Base-by-base conservation (phyloP, 139 green algal genomes). In the Picochlorum costavermella region DNA sequence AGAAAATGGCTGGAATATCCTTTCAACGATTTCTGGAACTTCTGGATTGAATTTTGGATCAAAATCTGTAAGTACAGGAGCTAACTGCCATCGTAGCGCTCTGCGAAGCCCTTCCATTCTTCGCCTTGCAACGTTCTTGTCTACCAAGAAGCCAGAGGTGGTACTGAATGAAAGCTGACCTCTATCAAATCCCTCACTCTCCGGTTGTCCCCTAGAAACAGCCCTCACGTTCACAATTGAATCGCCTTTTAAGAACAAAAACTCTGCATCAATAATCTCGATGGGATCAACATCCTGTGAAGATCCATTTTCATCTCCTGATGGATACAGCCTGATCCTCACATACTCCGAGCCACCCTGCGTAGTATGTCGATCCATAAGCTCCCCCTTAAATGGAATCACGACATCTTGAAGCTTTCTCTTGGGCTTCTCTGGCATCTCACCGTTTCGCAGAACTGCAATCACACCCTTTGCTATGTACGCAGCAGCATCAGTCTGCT, bases 231-330 rank as follows among this genome's bases (percentile, higher is more conserved):
- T 57, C 20, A 80, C 71, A 16, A 84, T 66, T 56, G 63, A 70
- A 59, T 84, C 77, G 29, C 72, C 69, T 56, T 56, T 3, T 6
- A 78, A 40, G 37, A 86, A 86, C 9, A 83, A 62, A 36, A 86
- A 86, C 50, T 86, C 80, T n/a, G 64, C 72, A 59, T 86, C 80
- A 4, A 83, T 69, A 0, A 84, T 60, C 8, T 36, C 43, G 4
- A 71, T 55, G 2, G 61, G 56, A 60, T 78, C 67, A 3, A 50
- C 66, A 28, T 44, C 60, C 30, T 68, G 46, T 4, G 14, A 50
- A 5, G 59, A 45, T 11, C 30, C 20, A n/a, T 65, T 65, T 49
- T 50, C 73, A 14, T 53, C 48, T 11, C 6, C 43, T n/a, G 14
- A 23, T 8, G 56, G 61, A 25, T 65, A 64, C 16, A 77, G 60